Evolutionary conservation across 305 asterid species (phyloP).

Genomic region (Striga hermonthica): DNA sequence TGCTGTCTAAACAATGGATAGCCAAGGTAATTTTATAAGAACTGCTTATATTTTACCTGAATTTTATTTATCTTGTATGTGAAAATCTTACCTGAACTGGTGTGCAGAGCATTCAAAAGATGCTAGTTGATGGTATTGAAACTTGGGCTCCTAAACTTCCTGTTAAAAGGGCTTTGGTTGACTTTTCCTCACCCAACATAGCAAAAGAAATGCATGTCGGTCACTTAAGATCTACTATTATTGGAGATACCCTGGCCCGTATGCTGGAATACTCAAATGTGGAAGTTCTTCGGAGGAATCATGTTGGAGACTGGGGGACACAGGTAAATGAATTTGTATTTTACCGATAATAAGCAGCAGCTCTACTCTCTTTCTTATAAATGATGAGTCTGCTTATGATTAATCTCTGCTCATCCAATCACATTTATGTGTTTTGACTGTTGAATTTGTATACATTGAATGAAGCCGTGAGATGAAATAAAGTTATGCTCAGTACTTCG

Average conservation of each 20-base stretch:
- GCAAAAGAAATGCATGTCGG: constrained; percentile 99
- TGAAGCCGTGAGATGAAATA: background rate
- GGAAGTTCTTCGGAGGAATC: constrained; percentile 84
- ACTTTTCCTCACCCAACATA: constrained; percentile 93
- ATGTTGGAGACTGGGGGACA: constrained; percentile 98
- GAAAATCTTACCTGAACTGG: constrained; percentile 27
- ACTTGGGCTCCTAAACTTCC: constrained; percentile 85
- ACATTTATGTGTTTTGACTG: background rate
- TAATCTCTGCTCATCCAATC: background rate
- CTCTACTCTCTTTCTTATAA: background rate
- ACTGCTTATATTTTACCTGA: constrained; percentile 6
- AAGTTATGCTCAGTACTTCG: background rate
- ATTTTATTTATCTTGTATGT: background rate
- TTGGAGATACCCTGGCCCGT: constrained; percentile 91
- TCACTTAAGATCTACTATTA: constrained; percentile 87
- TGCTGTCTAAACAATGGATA: constrained; percentile 70
- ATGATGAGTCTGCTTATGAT: background rate
- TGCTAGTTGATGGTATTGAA: constrained; percentile 76
- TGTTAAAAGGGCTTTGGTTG: constrained; percentile 77
- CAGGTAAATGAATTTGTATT: constrained; percentile 48
- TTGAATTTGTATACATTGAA: background rate
- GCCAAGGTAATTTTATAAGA: constrained; percentile 52
- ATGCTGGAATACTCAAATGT: constrained; percentile 88
- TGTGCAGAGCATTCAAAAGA: constrained; percentile 76
- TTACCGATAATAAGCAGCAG: constrained; percentile 15